Evolutionary conservation across 768 basidiomycete genomes (phyloP).

Genomic region (Tulasnella sp.): DNA sequence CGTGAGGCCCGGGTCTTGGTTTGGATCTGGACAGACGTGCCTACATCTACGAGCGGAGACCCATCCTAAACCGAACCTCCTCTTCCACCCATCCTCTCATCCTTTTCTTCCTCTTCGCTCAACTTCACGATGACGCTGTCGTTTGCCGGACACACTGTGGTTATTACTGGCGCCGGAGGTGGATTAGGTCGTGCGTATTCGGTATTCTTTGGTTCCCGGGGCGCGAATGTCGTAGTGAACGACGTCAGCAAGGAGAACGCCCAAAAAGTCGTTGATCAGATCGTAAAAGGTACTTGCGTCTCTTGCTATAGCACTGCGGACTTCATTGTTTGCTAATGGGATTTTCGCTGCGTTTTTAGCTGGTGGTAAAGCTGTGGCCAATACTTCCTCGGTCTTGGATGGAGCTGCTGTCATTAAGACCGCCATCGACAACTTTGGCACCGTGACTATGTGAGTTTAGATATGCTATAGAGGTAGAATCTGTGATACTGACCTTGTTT

Average conservation of each 20-base stretch:
- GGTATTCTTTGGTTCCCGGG: conserved; percentile 83
- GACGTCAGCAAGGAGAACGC: conserved; percentile 87
- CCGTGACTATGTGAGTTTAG: conserved; percentile 54
- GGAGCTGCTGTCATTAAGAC: conserved; percentile 82
- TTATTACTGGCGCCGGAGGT: conserved; percentile 94
- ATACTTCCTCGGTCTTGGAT: conserved; percentile 82
- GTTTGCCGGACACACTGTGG: conserved; percentile 86
- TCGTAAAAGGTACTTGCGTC: conserved; percentile 61
- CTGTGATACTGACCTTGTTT: conserved; percentile 27
- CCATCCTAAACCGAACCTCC: conserved; percentile 4
- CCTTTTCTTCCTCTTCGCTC: not conserved
- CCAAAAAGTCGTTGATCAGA: conserved; percentile 88
- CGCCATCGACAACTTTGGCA: conserved; percentile 81
- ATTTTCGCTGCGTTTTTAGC: conserved; percentile 45
- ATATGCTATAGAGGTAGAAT: not conserved
- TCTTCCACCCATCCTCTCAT: conserved; percentile 15
- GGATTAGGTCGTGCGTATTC: conserved; percentile 91
- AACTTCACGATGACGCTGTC: conserved; percentile 31
- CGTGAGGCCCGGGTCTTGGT: conserved; percentile 22
- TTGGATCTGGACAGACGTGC: conserved; percentile 11
- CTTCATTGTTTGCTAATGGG: not conserved
- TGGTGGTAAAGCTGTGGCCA: conserved; percentile 83
- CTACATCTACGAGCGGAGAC: conserved; percentile 5
- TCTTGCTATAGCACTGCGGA: not conserved
- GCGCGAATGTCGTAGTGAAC: conserved; percentile 92